Percentiles rank a stretch among this genome's conserved stretches.
Evolutionary conservation across 345 rosid species (phyloP).

Genomic region (Arabis alpina): DNA sequence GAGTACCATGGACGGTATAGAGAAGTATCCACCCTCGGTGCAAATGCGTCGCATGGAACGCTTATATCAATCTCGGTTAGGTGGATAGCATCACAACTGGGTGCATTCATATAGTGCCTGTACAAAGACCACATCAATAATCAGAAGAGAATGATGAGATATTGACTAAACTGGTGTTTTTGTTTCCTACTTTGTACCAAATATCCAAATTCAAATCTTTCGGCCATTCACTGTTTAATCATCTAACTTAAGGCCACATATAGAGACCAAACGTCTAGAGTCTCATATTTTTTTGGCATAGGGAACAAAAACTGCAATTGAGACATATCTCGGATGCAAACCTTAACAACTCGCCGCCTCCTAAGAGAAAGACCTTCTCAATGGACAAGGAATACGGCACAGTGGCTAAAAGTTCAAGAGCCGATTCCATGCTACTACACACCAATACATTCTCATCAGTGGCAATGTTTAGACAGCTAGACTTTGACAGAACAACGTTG

Average conservation of each 20-base stretch:
- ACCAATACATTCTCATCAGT: slow-evolving; percentile 61
- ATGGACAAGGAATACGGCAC: slow-evolving; percentile 53
- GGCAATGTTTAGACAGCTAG: slow-evolving; percentile 46
- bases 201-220: no score
- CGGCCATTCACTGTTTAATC: no score
- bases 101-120: slow-evolving; percentile 84
- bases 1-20: slow-evolving; percentile 83
- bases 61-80: slow-evolving; percentile 74
- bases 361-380: slow-evolving; percentile 76
- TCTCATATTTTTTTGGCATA: no score
- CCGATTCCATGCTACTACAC: slow-evolving; percentile 59
- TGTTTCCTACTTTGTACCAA: no score
- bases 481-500: slow-evolving; percentile 70
- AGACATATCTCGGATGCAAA: slow-evolving; percentile 21
- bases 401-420: slow-evolving; percentile 63
- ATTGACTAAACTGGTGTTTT: background rate
- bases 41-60: slow-evolving; percentile 81
- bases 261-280: no score
- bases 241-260: no score
- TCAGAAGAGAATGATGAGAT: slow-evolving; percentile 4
- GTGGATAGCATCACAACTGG: slow-evolving; percentile 85
- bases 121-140: slow-evolving; percentile 29
- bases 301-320: background rate
- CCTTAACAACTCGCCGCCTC: slow-evolving; percentile 83
- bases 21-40: slow-evolving; percentile 66